Evolutionary conservation across 148 eudicot genomes (phyloP).

Genomic region (Silene conica): DNA sequence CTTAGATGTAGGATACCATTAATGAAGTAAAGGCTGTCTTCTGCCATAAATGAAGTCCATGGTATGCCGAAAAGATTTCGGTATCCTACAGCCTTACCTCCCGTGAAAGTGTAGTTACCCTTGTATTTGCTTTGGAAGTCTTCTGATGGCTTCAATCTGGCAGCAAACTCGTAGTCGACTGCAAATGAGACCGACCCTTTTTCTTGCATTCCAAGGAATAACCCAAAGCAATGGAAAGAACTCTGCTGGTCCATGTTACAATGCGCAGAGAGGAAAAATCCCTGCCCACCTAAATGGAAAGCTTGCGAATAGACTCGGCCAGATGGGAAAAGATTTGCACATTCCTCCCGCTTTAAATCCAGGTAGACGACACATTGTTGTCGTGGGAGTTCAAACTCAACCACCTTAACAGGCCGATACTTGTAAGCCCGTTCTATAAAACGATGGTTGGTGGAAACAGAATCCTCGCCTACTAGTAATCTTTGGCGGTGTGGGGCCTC

Average conservation of each 20-base stretch:
- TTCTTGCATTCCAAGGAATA: conserved; percentile 91
- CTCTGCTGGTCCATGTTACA: conserved; percentile 95
- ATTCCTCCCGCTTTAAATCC: conserved; percentile 77
- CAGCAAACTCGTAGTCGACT: conserved; percentile 86
- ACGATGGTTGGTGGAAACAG: conserved; percentile 45
- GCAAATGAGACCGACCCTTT: conserved; percentile 82
- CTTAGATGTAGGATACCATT: conserved; percentile 28
- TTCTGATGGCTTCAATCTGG: conserved; percentile 70
- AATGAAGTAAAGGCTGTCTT: conserved; percentile 83
- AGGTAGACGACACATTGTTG: conserved; percentile 87
- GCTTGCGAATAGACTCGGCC: conserved; percentile 90
- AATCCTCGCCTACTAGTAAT: conserved; percentile 52
- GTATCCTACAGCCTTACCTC: conserved; percentile 91
- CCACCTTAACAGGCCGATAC: conserved; percentile 80
- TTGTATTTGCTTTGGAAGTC: conserved; percentile 80
- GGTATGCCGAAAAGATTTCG: conserved; percentile 77
- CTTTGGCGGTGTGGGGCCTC: conserved; percentile 91
- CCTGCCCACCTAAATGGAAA: conserved; percentile 93
- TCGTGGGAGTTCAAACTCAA: conserved; percentile 78
- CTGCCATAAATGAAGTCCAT: conserved; percentile 85
- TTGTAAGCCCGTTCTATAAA: conserved; percentile 75
- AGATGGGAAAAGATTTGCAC: conserved; percentile 63
- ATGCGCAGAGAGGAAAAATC: conserved; percentile 86
- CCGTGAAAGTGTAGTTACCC: conserved; percentile 83
- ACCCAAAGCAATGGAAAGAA: conserved; percentile 78